Base-by-base conservation (phyloP, 345 rosid species). In the Rubroshorea leprosula region DNA sequence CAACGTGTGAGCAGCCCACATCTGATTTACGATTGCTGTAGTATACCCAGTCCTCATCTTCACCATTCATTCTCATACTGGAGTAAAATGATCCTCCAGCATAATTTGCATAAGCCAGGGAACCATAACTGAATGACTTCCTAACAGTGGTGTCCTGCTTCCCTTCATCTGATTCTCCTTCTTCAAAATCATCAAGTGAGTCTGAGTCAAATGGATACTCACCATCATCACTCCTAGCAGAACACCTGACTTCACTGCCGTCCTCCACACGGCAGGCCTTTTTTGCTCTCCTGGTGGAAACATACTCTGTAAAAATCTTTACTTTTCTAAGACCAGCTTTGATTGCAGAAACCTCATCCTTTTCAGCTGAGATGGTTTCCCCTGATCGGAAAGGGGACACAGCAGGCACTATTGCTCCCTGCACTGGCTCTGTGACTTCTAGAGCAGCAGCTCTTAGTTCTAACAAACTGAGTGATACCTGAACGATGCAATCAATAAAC, bases 251-350 rank as follows among this genome's bases (percentile, higher is more conserved):
- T 38, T 83, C 89, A 39, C 89, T 80, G 43, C 75, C 74, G n/a
- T 83, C 95, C 69, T 85, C 83, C 65, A 81, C 95, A 8, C 73
- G 78, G 47, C 78, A 80, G 18, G 83, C 83, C 61, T 86, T 83
- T 51, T 82, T 83, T 0, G 83, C 85, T 70, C 75, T 82, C 50
- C 83, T 76, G 23, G 58, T 72, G 16, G 95, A 84, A 57, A 92
- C 90, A 61, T 83, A 89, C 49, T 73, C 80, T 0, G 88, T 89
- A 56, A 89, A 85, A 5, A 85, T 74, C 68, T 89, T 92, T 39
- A 92, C 93, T 80, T 80, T 89, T 63, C 91, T 80, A 43, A 92
- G 78, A 51, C 98, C 91, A 16, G 89, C 89, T 83, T 92, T 92
- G 1, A 92, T 79, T 43, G 85, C 93, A 65, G 95, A 89, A 46